Base-by-base conservation (phyloP, 805 yeast genomes). In the Saturnispora silvae region DNA sequence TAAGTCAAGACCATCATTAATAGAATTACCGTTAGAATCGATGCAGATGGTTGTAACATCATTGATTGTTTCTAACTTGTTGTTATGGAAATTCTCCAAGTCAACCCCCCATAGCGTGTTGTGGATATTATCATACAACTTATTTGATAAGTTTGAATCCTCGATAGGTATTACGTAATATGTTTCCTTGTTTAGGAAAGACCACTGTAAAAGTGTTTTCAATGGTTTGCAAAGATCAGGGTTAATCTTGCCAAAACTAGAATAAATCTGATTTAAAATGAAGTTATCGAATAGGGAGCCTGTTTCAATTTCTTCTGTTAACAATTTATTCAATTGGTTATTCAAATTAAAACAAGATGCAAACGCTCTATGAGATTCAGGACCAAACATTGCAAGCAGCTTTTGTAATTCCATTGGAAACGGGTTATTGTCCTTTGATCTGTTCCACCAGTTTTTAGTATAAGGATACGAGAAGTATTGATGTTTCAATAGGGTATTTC, bases 381-480 rank as follows among this genome's bases (percentile, higher is more conserved):
- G 57, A 10, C 50, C 58, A 28, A 66, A 44, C 41, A 64, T 62
- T 2, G 60, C 66, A 23, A 64, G 50, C 19, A 58, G 33, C 41
- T 67, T 47, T 42, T 66, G 70, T 2, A 59, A 42, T 43, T 66
- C 71, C 35, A 58, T 46, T 5, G 58, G 38, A 15, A 60, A 51
- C 9, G 47, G 37, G n/a, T 56, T 41, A 34, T 53, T 51, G 6
- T 47, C 38, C 23, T 43, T 51, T 20, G 57, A 56, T 4, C 49
- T 46, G 39, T 47, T 61, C 59, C 63, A 66, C 72, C 72, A 66
- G 31, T 51, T 48, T 4, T 60, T 56, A 13, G 57, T 46, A 40
- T 47, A 65, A 0, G 66, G 65, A 37, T 64, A 54, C 3, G 54
- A 51, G 3, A 46, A 42, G 40, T 56, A 61, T n/a, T 52, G 48